Conservation (phyloP, 441 rosid genomes). For the Euphorbia celastroides region DNA sequence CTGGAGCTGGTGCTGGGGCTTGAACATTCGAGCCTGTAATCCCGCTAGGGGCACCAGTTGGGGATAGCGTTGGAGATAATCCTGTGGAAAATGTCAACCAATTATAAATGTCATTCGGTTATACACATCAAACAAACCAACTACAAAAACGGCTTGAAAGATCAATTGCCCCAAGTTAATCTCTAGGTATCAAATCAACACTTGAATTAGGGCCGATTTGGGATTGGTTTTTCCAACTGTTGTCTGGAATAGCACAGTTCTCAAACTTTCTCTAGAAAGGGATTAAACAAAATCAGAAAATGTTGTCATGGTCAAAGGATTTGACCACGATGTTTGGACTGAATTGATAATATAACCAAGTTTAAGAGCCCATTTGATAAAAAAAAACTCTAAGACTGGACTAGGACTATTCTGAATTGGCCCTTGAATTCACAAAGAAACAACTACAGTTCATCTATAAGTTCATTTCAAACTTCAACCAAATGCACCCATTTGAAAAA, state of each 20-base stretch:
- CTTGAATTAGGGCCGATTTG: no score
- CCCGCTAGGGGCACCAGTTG: conserved; percentile 11
- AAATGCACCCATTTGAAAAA: background rate
- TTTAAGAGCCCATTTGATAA: background rate
- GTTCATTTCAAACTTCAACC: background rate
- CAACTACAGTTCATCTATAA: background rate
- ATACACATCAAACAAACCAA: no score
- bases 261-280: no score
- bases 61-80: conserved; percentile 13
- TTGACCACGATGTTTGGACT: background rate
- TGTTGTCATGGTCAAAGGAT: no score
- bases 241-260: no score
- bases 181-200: no score
- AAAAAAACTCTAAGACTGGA: no score
- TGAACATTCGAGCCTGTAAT: background rate
- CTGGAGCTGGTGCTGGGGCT: conserved; percentile 32
- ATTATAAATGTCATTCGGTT: background rate
- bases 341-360: background rate
- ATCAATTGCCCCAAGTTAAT: no score
- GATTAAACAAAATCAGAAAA: no score
- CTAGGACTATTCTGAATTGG: background rate
- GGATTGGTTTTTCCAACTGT: no score
- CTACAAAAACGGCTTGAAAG: no score
- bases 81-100: background rate
- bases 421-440: background rate